These are phyloP conservation scores for Gyrodon lividus DNA, from an alignment of 768 basidiomycete genomes.

Conservation along the genomic window DNA sequence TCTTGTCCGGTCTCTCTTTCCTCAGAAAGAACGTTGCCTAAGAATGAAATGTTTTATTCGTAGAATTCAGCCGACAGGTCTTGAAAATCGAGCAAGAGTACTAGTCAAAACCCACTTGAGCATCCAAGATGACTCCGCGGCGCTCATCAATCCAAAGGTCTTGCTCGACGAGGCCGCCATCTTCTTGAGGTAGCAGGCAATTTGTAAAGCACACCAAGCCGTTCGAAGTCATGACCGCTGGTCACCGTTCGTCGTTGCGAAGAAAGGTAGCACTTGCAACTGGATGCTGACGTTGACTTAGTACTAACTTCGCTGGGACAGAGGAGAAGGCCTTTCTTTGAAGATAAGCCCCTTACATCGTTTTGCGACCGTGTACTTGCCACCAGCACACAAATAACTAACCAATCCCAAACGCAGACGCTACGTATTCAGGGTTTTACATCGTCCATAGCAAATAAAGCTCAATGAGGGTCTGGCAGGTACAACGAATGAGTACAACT, in stretches of 20 bases:
- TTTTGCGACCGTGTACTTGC: no score
- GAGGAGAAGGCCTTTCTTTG: no score
- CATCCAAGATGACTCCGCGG: conserved; percentile 71
- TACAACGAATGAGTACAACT: not conserved
- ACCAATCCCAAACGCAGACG: not conserved
- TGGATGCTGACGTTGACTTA: no score
- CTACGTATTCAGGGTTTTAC: not conserved
- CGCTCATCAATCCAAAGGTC: conserved; percentile 83
- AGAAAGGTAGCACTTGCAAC: no score
- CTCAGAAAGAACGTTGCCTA: conserved; percentile 68
- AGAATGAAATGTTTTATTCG: not conserved
- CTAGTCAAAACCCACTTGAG: conserved; percentile 50
- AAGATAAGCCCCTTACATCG: no score
- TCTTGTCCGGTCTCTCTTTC: conserved; percentile 57
- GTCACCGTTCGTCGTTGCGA: no score
- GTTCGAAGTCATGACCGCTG: conserved; percentile 36
- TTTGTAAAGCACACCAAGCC: conserved; percentile 85
- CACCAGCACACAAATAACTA: not conserved
- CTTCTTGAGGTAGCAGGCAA: conserved; percentile 75
- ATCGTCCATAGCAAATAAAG: no score
- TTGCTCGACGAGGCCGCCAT: conserved; percentile 69
- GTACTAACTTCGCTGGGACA: no score
- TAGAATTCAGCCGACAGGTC: not conserved
- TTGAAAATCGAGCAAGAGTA: not conserved
- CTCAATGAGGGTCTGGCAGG: not conserved